Conservation (phyloP, 164 flowering plant species). For the Amborella trichopoda region DNA sequence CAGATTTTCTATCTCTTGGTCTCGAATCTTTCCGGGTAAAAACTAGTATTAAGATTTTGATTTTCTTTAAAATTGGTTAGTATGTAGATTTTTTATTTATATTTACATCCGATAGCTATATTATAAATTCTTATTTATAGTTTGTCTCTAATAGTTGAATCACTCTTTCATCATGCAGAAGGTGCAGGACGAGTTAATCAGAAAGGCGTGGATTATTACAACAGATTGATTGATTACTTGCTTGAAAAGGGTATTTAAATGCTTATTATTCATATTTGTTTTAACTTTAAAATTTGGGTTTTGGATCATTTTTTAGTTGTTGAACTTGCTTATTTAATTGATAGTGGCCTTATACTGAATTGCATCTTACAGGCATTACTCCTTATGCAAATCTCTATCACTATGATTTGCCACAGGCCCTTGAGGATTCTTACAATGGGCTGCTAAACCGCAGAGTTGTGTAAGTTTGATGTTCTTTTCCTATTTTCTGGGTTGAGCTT, state of each 20-base stretch:
- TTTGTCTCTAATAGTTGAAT: not conserved
- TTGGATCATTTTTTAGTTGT: too few species aligned
- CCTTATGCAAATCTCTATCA: slow-evolving; percentile 73
- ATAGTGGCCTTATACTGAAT: too few species aligned
- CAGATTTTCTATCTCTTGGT: slow-evolving; percentile 9
- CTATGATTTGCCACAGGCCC: slow-evolving; percentile 60
- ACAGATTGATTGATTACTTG: slow-evolving; percentile 21
- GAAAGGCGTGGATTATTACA: slow-evolving; percentile 31
- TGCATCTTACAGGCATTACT: slow-evolving; percentile 37
- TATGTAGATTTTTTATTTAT: not conserved
- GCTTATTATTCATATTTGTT: too few species aligned
- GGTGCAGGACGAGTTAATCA: slow-evolving; percentile 24
- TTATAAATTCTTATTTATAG: not conserved
- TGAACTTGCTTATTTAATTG: too few species aligned
- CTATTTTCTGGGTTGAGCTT: too few species aligned
- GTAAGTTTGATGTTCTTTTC: slow-evolving; percentile 51
- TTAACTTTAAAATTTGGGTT: not conserved
- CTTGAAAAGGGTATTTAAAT: slow-evolving; percentile 22
- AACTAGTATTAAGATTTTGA: not conserved
- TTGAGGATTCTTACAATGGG: slow-evolving; percentile 42
- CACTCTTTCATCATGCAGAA: slow-evolving; percentile 9
- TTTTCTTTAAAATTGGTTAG: not conserved
- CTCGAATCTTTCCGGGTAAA: slow-evolving; percentile 8
- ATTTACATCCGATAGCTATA: not conserved
- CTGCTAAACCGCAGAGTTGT: slow-evolving; percentile 34